Percentiles rank a stretch among this genome's conserved stretches.
phyloP scores from a whole-genome alignment of 805 yeast genomes.

The Metschnikowia noctiluminum region DNA sequence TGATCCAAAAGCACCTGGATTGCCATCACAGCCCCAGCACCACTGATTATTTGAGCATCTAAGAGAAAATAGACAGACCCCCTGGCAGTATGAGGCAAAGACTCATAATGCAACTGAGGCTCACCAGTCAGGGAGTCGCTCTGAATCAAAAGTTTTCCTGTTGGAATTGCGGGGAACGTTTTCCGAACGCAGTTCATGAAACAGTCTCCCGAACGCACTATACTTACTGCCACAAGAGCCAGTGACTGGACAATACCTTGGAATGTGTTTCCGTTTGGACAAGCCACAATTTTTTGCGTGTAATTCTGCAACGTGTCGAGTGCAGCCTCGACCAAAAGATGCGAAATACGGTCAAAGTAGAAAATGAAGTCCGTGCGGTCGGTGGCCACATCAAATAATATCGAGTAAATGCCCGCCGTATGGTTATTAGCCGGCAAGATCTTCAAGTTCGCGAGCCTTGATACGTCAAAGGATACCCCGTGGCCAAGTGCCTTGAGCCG shows the following conservation, averaged over 20 bases:
- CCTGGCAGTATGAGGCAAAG: conserved; percentile 48
- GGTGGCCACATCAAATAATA: conserved; percentile 54
- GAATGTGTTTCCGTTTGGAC: conserved; percentile 21
- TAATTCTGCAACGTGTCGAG: conserved; percentile 50
- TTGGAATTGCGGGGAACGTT: conserved; percentile 70
- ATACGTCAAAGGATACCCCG: conserved; percentile 29
- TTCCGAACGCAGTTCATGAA: conserved; percentile 76
- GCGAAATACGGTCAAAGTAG: conserved; percentile 80
- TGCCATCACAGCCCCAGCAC: conserved; percentile 95
- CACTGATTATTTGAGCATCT: conserved; percentile 87
- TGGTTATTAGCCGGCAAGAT: conserved; percentile 58
- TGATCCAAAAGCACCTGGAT: conserved; percentile 83
- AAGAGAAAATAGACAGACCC: conserved; percentile 57
- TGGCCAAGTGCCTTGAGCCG: conserved; percentile 59
- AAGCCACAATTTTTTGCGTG: conserved; percentile 27
- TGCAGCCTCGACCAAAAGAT: conserved; percentile 64
- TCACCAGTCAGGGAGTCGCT: conserved; percentile 89
- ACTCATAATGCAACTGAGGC: conserved; percentile 84
- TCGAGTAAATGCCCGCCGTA: conserved; percentile 66
- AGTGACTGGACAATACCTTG: conserved; percentile 45
- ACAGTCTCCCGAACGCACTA: conserved; percentile 90
- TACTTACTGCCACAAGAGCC: conserved; percentile 66
- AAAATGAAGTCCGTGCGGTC: conserved; percentile 77
- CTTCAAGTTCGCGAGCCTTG: conserved; percentile 28
- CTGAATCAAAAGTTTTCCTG: conserved; percentile 85